Evolutionary conservation across 495 filamentous ascomycete species (phyloP).

Genomic region (Penicillium herquei): DNA sequence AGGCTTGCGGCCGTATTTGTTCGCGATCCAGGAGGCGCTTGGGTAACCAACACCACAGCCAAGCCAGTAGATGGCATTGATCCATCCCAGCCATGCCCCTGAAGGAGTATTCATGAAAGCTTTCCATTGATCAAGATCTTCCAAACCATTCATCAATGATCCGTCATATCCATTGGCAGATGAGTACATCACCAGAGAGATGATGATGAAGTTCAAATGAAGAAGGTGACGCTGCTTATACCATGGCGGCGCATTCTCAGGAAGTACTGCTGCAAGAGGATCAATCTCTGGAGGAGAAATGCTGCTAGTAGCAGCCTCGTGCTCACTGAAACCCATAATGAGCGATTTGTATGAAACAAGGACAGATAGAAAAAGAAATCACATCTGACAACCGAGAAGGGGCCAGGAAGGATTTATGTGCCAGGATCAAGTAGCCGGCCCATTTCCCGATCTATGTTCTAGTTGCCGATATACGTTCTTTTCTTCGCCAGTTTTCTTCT

Average conservation of each 20-base stretch:
- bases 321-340: not conserved
- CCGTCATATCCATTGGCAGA: slow-evolving; percentile 25
- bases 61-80: slow-evolving; percentile 60
- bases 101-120: slow-evolving; percentile 43
- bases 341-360: not conserved
- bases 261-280: slow-evolving; percentile 6
- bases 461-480: not conserved
- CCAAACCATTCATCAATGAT: slow-evolving; percentile 36
- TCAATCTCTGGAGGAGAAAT: not conserved
- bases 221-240: slow-evolving; percentile 21
- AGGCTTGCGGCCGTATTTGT: slow-evolving; percentile 57
- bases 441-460: too few relatives aligned
- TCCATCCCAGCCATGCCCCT: slow-evolving; percentile 55
- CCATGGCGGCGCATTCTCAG: slow-evolving; percentile 13
- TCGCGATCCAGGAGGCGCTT: slow-evolving; percentile 55
- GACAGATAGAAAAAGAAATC: not conserved
- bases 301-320: not conserved
- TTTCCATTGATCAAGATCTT: slow-evolving; percentile 35
- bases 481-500: not conserved
- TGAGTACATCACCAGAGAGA: slow-evolving; percentile 21
- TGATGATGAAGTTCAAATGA: slow-evolving; percentile 20
- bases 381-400: not conserved
- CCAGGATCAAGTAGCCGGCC: not conserved
- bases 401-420: not conserved
- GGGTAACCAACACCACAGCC: slow-evolving; percentile 60